These are phyloP conservation scores for Clausena lansium DNA, from an alignment of 345 rosid species.

Conservation along the genomic window DNA sequence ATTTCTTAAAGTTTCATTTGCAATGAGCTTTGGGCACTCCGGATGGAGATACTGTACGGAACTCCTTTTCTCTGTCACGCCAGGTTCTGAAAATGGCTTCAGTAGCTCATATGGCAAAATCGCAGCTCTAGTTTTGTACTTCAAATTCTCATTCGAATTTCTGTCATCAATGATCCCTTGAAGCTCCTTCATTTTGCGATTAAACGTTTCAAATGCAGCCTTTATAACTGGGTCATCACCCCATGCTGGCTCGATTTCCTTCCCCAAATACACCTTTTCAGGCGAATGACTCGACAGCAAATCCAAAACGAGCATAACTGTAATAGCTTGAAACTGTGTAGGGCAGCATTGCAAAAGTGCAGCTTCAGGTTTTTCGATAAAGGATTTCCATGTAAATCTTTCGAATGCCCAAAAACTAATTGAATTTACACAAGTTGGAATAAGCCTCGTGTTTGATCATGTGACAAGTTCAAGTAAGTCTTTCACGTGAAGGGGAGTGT, in stretches of 20 bases:
- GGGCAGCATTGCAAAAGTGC: slow-evolving; percentile 40
- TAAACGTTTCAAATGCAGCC: slow-evolving; percentile 38
- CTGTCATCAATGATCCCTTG: slow-evolving; percentile 38
- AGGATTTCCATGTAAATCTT: slow-evolving; percentile 34
- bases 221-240: slow-evolving; percentile 25
- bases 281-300: slow-evolving; percentile 48
- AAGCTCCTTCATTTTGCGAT: slow-evolving; percentile 31
- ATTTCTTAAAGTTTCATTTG: no score
- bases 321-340: slow-evolving; percentile 48
- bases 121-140: slow-evolving; percentile 43
- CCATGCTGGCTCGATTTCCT: slow-evolving; percentile 34
- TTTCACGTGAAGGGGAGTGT: no score
- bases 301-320: slow-evolving; percentile 39
- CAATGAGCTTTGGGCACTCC: not conserved
- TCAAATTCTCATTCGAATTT: slow-evolving; percentile 22
- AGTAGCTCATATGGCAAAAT: slow-evolving; percentile 39
- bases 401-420: no score
- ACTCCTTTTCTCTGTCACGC: slow-evolving; percentile 50
- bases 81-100: slow-evolving; percentile 40
- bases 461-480: no score
- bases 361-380: slow-evolving; percentile 36
- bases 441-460: no score
- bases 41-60: slow-evolving; percentile 24
- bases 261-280: slow-evolving; percentile 51
- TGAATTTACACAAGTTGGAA: no score